A percentile compares a stretch with the other conserved stretches of the same genome.
These are phyloP conservation scores for Debaryomyces udenii DNA, from an alignment of 1,139 yeast species.

Conservation along the genomic window DNA sequence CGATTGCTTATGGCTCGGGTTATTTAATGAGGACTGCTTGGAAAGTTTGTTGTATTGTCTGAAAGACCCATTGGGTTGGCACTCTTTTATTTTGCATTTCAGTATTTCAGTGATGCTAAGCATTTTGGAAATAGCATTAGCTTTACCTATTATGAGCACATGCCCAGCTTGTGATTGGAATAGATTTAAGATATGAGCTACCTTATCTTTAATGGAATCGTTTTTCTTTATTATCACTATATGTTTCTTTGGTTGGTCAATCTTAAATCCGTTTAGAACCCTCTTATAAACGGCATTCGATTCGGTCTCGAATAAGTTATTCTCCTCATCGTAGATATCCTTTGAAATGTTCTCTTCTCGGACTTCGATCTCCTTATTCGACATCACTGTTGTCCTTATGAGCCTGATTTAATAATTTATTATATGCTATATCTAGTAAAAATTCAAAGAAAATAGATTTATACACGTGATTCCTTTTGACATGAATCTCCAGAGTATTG, in stretches of 20 bases:
- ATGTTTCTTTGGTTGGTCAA: conserved; percentile 3
- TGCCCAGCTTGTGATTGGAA: conserved; percentile 3
- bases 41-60: conserved; percentile 13
- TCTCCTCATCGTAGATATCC: conserved; percentile 9
- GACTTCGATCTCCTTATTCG: conserved; percentile 4
- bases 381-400: conserved; percentile 2
- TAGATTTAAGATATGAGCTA: conserved; percentile 18
- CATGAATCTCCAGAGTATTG: no score
- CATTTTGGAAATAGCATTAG: conserved; percentile 10
- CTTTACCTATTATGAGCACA: conserved; percentile 7
- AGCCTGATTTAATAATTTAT: conserved; percentile 1
- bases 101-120: conserved; percentile 6
- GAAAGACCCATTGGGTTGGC: conserved; percentile 1
- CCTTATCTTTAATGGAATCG: conserved; percentile 28
- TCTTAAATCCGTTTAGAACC: neutral
- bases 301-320: conserved; percentile 12
- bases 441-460: neutral
- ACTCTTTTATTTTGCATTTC: conserved; percentile 4
- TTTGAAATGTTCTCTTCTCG: conserved; percentile 9
- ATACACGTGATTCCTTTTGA: conserved; percentile 4
- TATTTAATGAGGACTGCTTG: conserved; percentile 4
- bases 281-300: conserved; percentile 10
- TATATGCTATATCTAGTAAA: neutral
- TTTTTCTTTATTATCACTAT: conserved; percentile 26
- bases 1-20: conserved; percentile 6